A percentile compares a stretch with the other conserved stretches of the same genome.
phyloP scores from a whole-genome alignment of 2,329 filamentous ascomycete genomes.

The Hymenoscyphus fructigenus region DNA sequence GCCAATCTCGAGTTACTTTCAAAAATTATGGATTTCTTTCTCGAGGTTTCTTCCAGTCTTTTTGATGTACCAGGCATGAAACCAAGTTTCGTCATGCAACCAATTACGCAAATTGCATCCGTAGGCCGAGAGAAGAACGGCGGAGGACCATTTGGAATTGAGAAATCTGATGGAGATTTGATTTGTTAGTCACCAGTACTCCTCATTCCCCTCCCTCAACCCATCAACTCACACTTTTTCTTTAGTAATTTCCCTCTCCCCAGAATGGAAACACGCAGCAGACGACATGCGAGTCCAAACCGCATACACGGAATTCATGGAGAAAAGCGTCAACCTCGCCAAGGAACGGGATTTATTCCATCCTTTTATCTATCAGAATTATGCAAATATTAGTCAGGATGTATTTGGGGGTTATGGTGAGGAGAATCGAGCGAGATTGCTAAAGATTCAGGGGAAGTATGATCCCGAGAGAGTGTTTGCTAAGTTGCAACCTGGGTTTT shows the following conservation, averaged over 20 bases:
- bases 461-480: neutral
- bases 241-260: neutral
- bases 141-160: conserved; percentile 1
- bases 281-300: neutral
- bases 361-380: neutral
- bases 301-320: neutral
- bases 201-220: neutral
- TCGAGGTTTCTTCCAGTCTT: neutral
- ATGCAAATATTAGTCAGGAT: neutral
- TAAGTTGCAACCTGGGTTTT: neutral
- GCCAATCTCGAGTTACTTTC: neutral
- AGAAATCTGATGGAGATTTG: neutral
- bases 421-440: neutral
- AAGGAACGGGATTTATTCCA: neutral
- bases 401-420: neutral
- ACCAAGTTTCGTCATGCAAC: neutral
- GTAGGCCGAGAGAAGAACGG: neutral
- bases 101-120: neutral
- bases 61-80: neutral
- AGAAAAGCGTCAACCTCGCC: neutral
- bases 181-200: neutral
- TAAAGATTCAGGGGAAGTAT: neutral
- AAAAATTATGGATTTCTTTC: neutral
- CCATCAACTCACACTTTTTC: neutral
- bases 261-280: conserved; percentile 1